Evolutionary conservation across 2,329 filamentous ascomycete genomes (phyloP).

Genomic region (Davidsoniella australis): DNA sequence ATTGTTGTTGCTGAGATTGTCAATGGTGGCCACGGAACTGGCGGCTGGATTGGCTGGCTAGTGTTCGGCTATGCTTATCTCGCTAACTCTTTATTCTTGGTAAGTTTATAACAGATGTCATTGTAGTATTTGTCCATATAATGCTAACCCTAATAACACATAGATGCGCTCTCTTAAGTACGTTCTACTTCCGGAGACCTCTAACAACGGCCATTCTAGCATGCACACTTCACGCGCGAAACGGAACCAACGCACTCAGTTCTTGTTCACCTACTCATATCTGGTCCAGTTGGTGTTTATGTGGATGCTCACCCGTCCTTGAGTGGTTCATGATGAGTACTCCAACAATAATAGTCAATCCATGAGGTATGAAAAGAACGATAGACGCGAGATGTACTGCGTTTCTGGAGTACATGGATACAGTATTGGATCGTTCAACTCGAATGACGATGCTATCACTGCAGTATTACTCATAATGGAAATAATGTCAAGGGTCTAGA

Average conservation of each 20-base stretch:
- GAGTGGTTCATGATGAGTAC: slow-evolving; percentile 4
- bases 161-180: slow-evolving; percentile 91
- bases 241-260: slow-evolving; percentile 75
- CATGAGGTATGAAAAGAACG: neutral
- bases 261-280: slow-evolving; percentile 88
- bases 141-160: slow-evolving; percentile 13
- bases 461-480: no score
- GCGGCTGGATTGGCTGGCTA: slow-evolving; percentile 75
- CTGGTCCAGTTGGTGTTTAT: slow-evolving; percentile 88
- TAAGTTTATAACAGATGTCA: slow-evolving; percentile 27
- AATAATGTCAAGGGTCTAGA: no score
- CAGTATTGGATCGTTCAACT: no score
- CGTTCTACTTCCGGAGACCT: slow-evolving; percentile 75
- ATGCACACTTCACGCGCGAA: slow-evolving; percentile 56
- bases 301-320: slow-evolving; percentile 48
- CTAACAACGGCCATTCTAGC: slow-evolving; percentile 46
- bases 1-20: slow-evolving; percentile 62
- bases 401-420: no score
- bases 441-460: no score
- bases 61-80: slow-evolving; percentile 84
- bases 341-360: no score
- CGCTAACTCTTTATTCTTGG: slow-evolving; percentile 89
- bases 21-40: slow-evolving; percentile 64
- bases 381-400: neutral
- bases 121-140: neutral